Evolutionary conservation across 352 stramenopile genomes (phyloP).

Genomic region (Pythium vanterpoolii): DNA sequence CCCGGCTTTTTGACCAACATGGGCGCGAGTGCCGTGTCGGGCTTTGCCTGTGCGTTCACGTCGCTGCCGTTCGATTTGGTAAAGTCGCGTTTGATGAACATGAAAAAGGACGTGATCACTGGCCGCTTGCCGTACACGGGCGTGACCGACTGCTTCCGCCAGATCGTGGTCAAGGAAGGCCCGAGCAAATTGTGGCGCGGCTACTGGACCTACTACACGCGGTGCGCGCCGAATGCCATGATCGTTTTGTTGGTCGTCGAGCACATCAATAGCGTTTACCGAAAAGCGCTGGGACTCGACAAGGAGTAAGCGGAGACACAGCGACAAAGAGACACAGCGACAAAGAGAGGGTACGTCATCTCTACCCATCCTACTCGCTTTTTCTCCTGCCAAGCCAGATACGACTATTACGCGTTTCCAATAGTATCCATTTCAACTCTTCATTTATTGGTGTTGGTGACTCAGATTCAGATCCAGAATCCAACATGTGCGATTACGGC

Average conservation of each 20-base stretch:
- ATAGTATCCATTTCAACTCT: too few species aligned
- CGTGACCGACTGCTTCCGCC: constrained; percentile 93
- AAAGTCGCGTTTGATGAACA: constrained; percentile 98
- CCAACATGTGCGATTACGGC: too few species aligned
- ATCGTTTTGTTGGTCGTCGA: constrained; percentile 99
- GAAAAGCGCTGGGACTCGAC: constrained; percentile 51
- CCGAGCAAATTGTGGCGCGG: constrained; percentile 95
- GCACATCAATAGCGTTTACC: constrained; percentile 89
- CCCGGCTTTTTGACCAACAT: constrained; percentile 90
- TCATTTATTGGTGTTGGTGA: too few species aligned
- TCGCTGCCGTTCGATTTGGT: constrained; percentile 99
- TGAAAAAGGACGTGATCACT: constrained; percentile 90
- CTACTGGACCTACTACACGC: constrained; percentile 98
- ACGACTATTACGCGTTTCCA: too few species aligned
- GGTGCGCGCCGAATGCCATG: constrained; percentile 99
- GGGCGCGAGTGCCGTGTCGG: constrained; percentile 91
- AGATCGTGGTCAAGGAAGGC: constrained; percentile 96
- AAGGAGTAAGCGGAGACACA: constrained; percentile 17
- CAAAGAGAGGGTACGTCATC: neutral
- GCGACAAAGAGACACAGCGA: neutral
- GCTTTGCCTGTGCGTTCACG: constrained; percentile 97
- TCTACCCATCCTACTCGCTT: neutral
- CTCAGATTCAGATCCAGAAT: too few species aligned
- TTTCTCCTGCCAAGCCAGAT: too few species aligned
- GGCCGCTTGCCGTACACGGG: constrained; percentile 94